Evolutionary conservation across 1,139 yeast genomes (phyloP), one percentile per base, ranked within the genome.

Genomic region (Diutina pseudorugosa): DNA sequence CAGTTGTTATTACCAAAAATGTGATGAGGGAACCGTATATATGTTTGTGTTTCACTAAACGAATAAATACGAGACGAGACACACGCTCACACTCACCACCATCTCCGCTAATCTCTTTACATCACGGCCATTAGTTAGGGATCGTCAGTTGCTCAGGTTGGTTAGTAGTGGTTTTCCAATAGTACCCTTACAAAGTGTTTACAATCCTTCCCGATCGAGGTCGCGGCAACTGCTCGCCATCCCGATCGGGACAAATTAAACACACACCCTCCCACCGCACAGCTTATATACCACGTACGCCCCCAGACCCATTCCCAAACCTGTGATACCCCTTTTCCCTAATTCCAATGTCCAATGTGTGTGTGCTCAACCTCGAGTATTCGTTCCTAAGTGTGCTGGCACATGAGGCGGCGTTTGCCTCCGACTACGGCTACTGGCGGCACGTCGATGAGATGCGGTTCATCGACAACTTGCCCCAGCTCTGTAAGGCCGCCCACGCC

Each of bases 351-450:
- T n/a, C 49, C 19, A 25, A 45, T 27, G 40, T 45, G 21, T 45
- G 49, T 27, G 49, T 45, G 18, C 40, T 45, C 19, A 45, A 45
- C 21, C 40, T 45, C 12, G 49, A 45, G 49, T 45, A 45, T 36
- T 27, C 40, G 19, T 45, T 45, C 23, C 18, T 45, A 25, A 45
- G 21, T 27, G 40, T 27, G 27, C 49, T 33, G 14, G 40, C 23
- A 11, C 40, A 30, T 30, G 36, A 14, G 14, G 14, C 36, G n/a
- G n/a, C 8, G n/a, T 30, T 30, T 14, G 36, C 36, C n/a, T 30
- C 36, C 36, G 36, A 30, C 36, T 30, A 30, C 36, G 49, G 49
- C 36, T 27, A 23, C n/a, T 45, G 49, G 49, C 36, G 49, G 4
- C n/a, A 45, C 8, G 40, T 45, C 14, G 49, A 27, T 4, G 49